phyloP scores from a whole-genome alignment of 2,329 filamentous ascomycete genomes.

The Chalara sp. region DNA sequence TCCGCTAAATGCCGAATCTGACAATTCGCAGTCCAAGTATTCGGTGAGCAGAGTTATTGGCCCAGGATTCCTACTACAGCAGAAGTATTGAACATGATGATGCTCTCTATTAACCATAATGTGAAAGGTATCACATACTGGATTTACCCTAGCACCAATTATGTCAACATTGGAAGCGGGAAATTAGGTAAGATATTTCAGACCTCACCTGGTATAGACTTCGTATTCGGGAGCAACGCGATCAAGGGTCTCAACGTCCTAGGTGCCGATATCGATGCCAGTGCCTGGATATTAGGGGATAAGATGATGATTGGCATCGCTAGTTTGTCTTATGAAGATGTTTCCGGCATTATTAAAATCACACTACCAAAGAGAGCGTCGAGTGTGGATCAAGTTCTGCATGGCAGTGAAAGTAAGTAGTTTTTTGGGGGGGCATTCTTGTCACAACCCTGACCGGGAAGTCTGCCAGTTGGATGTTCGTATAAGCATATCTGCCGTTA shows the following conservation, averaged over 20 bases:
- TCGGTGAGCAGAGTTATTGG: conserved; percentile 42
- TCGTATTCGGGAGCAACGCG: conserved; percentile 28
- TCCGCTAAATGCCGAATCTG: too few species aligned
- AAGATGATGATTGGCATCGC: conserved; percentile 33
- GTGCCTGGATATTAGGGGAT: conserved; percentile 31
- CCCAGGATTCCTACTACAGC: conserved; percentile 34
- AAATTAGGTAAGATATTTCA: conserved; percentile 34
- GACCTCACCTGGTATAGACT: conserved; percentile 23
- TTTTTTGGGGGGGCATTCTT: too few species aligned
- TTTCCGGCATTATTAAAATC: conserved; percentile 7
- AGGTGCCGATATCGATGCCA: conserved; percentile 27
- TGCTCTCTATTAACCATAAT: conserved; percentile 40
- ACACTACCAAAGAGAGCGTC: conserved; percentile 10
- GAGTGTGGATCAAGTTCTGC: conserved; percentile 11
- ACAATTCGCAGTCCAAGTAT: conserved; percentile 33
- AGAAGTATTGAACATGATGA: conserved; percentile 40
- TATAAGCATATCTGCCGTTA: too few species aligned
- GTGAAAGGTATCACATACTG: conserved; percentile 41
- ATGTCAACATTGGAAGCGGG: conserved; percentile 24
- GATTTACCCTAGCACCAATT: conserved; percentile 35
- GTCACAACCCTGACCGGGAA: too few species aligned
- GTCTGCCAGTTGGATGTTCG: too few species aligned
- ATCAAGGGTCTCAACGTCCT: conserved; percentile 12
- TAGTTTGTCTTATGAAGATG: conserved; percentile 26
- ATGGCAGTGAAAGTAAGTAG: conserved; percentile 8